Evolutionary conservation across 2,329 filamentous ascomycete species (phyloP), one percentile per base, ranked within the genome.

Genomic region (Botryotinia calthae): DNA sequence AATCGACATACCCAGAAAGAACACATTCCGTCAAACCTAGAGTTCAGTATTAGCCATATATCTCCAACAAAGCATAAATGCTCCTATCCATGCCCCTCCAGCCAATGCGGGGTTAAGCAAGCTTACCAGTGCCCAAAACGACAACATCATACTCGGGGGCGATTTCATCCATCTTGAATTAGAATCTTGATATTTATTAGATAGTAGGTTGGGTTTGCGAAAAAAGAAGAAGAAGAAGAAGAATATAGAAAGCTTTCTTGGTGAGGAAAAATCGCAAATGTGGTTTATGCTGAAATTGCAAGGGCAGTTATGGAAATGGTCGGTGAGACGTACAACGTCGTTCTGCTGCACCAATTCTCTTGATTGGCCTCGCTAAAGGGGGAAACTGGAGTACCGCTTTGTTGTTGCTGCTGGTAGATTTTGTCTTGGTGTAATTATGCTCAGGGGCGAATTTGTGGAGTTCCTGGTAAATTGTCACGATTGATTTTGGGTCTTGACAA

Each of bases 131-230:
- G 88, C 96, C 96, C 83, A 99, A 90, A 83, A 99, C 96, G 82
- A 99, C 90, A 84, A 98, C 93, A 89, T 99, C 96, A 89, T 99
- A 99, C 85, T 98, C 95, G 82, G 94, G 93, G 79, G 95, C 94
- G 82, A 99, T 97, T 85, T 98, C 96, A 82, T 98, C 96, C 96
- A 98, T 98, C 85, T 76, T 68, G 70, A 71, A 72, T 67, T 72
- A 88, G 84, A 76, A 74, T 68, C 40, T 61, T 68, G 31, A 37
- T 72, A 68, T 28, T 48, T 59, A 56, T 68, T 65, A 72, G 51
- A 10, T 72, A 42, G 46, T 18, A 56, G n/a, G 51, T 25, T 40
- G 28, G 34, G 25, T 67, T 67, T 64, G 34, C 28, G 48, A 54
- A 64, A 72, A 59, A 61, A 61, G 56, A 46, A 70, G 54, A 56